A percentile compares a stretch with the other conserved stretches of the same genome.
Conservation (phyloP, 768 basidiomycete species). For the Tylopilus balloui region DNA sequence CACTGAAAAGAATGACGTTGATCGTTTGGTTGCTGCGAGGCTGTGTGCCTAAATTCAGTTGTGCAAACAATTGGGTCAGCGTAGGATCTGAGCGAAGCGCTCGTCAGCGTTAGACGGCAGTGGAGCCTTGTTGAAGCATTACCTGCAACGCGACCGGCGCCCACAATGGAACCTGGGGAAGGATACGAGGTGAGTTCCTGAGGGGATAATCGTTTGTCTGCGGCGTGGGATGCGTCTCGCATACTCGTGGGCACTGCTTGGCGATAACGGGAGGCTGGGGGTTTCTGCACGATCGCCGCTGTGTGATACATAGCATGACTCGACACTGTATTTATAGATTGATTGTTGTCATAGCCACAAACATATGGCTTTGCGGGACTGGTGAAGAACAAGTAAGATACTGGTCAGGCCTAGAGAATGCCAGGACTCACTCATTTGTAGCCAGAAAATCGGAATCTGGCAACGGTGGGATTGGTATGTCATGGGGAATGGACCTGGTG, state of each 20-base stretch:
- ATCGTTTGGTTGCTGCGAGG: neutral
- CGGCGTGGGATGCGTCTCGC: neutral
- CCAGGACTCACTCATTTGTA: neutral
- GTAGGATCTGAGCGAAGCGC: neutral
- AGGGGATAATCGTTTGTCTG: neutral
- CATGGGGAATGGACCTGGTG: neutral
- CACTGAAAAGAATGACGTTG: neutral
- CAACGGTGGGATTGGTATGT: neutral
- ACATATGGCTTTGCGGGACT: no score
- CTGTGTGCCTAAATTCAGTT: neutral
- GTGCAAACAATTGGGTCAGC: neutral
- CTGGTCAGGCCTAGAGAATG: no score
- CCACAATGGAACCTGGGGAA: neutral
- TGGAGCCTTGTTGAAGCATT: neutral
- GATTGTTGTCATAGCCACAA: no score
- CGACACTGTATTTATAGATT: no score
- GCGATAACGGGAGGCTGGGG: neutral
- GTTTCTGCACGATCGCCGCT: neutral
- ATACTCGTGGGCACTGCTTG: neutral
- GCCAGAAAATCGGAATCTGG: neutral
- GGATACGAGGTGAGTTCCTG: neutral
- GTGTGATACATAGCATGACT: no score
- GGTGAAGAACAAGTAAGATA: no score
- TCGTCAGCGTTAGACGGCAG: neutral
- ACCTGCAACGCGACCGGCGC: neutral